Base-by-base conservation (phyloP, 345 rosid species). In the Arabidopsis suecica region DNA sequence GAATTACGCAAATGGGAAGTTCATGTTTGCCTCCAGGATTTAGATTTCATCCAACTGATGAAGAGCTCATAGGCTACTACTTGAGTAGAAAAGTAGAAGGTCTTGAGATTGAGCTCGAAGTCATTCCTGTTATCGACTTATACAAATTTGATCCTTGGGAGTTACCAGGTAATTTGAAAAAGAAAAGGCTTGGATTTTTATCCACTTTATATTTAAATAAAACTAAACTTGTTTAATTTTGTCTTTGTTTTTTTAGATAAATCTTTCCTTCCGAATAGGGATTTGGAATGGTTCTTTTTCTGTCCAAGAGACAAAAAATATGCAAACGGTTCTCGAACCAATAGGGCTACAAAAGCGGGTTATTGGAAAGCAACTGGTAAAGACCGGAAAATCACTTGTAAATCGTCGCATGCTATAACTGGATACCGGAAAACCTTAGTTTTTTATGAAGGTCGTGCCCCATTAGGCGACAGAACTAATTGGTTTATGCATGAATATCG, bases 121-220 rank as follows among this genome's bases (percentile, higher is more conserved):
- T 94, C 40, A 86, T 91, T 72, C 98, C 95, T 4, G 90, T 84
- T 13, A 69, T 94, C 34, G 91, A 94, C 69, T 79, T 94, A 76
- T 94, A 89, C 88, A 91, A 88, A 82, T 89, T 88, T 61, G 97
- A 94, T 81, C 96, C 96, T 7, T 94, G 97, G 97, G 97, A 94
- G 62, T 79, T 91, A 54, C 98, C 97, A 84, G 97, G 96, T 89
- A 54, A 6, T 14, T 68, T 0, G 0, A 13, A 6, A 3, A 45
- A 20, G 6, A 57, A 32, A 45, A 28, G 4, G 4, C 3, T 28
- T 28, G 4, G 32, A 28, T 28, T 28, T 28, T 28, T 28, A 28
- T 28, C 32, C 32, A 23, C 40, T 4, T 10, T 30, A 28, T 18
- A 12, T 12, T 22, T 18, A 1, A 45, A 16, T 38, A 38, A 22